phyloP scores from a whole-genome alignment of 2,329 filamentous ascomycete genomes.

The Claviceps pazoutovae region DNA sequence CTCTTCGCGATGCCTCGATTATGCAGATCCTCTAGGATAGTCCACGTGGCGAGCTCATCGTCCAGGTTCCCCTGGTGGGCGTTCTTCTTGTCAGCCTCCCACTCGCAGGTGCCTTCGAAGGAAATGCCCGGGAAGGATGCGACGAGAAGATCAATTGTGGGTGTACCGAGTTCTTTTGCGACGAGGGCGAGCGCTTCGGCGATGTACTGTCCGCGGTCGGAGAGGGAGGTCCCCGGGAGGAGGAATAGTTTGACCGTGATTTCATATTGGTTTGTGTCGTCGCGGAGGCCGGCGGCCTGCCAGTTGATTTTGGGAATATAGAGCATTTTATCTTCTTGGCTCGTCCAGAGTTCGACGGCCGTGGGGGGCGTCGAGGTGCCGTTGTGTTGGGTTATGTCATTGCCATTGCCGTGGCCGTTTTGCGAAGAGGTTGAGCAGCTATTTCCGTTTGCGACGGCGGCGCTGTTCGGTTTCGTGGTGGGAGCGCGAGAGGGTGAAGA shows the following conservation, averaged over 20 bases:
- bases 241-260: conserved; percentile 95
- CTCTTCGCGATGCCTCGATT: conserved; percentile 55
- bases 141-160: conserved; percentile 74
- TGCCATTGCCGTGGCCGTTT: conserved; percentile 12
- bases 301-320: conserved; percentile 72
- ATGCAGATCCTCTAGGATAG: conserved; percentile 60
- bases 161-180: conserved; percentile 60
- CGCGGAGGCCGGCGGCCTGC: conserved; percentile 54
- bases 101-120: conserved; percentile 87
- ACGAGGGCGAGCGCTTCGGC: conserved; percentile 69
- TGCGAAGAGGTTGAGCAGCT: neutral
- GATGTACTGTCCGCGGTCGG: conserved; percentile 54
- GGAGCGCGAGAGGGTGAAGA: conserved; percentile 8
- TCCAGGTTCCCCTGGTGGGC: conserved; percentile 49
- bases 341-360: conserved; percentile 50
- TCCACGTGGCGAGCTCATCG: conserved; percentile 55
- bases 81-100: conserved; percentile 51
- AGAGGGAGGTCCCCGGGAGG: conserved; percentile 54
- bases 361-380: conserved; percentile 13
- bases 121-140: conserved; percentile 86
- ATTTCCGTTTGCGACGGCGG: conserved; percentile 13
- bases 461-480: conserved; percentile 15
- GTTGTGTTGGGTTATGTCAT: conserved; percentile 10
- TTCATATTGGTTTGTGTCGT: conserved; percentile 77
- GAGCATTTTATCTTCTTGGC: conserved; percentile 42